Evolutionary conservation across 495 filamentous ascomycete species (phyloP), one percentile per base, ranked within the genome.

Genomic region (Daldinia decipiens): DNA sequence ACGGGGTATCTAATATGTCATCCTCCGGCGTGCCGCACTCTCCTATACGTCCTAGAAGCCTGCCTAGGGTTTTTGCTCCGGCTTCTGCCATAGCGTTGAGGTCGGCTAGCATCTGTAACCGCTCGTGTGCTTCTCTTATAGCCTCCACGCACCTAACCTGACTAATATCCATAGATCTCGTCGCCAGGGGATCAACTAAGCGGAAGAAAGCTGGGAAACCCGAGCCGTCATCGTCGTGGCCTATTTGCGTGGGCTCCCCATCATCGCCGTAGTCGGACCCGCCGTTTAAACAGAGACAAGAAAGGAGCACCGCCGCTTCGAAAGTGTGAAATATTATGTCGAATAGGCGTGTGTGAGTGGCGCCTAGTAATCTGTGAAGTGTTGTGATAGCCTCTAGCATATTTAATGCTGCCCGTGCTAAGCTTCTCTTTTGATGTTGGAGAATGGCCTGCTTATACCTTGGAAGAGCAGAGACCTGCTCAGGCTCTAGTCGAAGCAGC

Each of bases 361-460:
- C 15, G 3, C 53, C 53, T 17, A 57, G 13, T 5, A 57, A 19
- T 13, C 29, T 9, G 24, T 57, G 53, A 32, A 57, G 53, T 17
- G 27, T 57, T 8, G 53, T 57, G 4, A 57, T 36, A 13, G 53
- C 53, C 6, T 57, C 29, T 6, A 57, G 9, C 53, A 57, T 57
- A 38, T 36, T 34, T 57, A 57, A 9, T 4, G 53, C 53, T 12
- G 53, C 53, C 19, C 53, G n/a, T 17, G 53, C 17, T 57, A 57
- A 31, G 24, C 29, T 38, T 31, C 53, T 57, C 13, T 13, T 57
- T 19, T 57, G 53, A 8, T 57, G 53, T 8, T 57, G 53, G 15
- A 57, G 53, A 31, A 57, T 57, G 6, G 53, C 53, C 17, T 57
- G 53, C 53, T 57, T 57, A 57, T 57, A 57, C 5, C 19, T 57